Conservation (phyloP, 2,329 filamentous ascomycete genomes). For the Ophiosphaerella narmari region DNA sequence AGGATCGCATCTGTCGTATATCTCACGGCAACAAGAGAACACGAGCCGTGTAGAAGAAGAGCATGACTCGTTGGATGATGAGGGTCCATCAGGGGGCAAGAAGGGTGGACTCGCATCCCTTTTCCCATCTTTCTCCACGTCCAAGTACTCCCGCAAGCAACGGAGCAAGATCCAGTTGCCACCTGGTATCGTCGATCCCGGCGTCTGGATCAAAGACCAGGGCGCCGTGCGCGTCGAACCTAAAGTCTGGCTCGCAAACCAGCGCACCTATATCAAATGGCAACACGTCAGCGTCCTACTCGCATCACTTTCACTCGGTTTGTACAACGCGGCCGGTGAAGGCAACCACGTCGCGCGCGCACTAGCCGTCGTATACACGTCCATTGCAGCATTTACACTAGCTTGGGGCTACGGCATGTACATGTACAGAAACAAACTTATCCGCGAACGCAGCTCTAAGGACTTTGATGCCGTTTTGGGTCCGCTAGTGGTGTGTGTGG, state of each 20-base stretch:
- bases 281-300: constrained; percentile 91
- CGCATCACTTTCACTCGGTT: constrained; percentile 77
- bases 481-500: constrained; percentile 79
- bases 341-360: constrained; percentile 73
- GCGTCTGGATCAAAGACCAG: constrained; percentile 89
- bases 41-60: constrained; percentile 50
- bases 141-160: constrained; percentile 62
- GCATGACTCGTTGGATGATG: constrained; percentile 56
- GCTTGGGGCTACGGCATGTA: constrained; percentile 88
- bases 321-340: constrained; percentile 86
- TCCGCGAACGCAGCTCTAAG: constrained; percentile 81
- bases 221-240: constrained; percentile 92
- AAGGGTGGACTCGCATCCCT: constrained; percentile 67
- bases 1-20: constrained; percentile 24
- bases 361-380: constrained; percentile 82
- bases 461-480: constrained; percentile 91
- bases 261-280: constrained; percentile 98
- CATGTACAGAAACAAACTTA: constrained; percentile 75
- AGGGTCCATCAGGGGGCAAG: constrained; percentile 36
- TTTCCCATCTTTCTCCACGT: constrained; percentile 81
- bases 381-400: constrained; percentile 80
- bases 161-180: constrained; percentile 66
- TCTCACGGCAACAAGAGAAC: constrained; percentile 18
- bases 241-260: constrained; percentile 98
- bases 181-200: constrained; percentile 84